phyloP scores from a whole-genome alignment of 164 flowering plant genomes.

The Umbilicus rupestris region DNA sequence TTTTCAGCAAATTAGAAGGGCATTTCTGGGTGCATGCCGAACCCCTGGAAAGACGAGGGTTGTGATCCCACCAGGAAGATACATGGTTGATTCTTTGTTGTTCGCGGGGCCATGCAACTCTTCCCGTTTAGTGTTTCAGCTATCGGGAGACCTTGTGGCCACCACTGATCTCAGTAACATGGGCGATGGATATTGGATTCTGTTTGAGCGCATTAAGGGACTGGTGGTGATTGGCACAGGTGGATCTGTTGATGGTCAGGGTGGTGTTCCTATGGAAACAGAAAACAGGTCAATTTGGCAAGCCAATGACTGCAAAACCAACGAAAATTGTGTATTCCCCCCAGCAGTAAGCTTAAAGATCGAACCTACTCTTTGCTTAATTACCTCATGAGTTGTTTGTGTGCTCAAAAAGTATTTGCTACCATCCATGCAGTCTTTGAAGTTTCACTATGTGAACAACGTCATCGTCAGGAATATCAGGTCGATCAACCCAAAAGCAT shows the following conservation, averaged over 20 bases:
- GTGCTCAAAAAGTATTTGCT: neutral
- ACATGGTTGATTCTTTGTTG: slow-evolving; percentile 14
- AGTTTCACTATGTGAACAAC: slow-evolving; percentile 22
- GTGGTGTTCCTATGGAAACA: slow-evolving; percentile 11
- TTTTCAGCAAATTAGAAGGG: slow-evolving; percentile 32
- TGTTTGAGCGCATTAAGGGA: slow-evolving; percentile 25
- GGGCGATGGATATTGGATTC: slow-evolving; percentile 25
- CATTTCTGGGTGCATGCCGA: slow-evolving; percentile 45
- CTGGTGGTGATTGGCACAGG: slow-evolving; percentile 25
- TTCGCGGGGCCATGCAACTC: slow-evolving; percentile 46
- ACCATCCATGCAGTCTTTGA: slow-evolving; percentile 24
- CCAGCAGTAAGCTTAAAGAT: slow-evolving; percentile 15
- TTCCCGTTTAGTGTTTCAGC: slow-evolving; percentile 25
- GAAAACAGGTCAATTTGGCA: slow-evolving; percentile 20
- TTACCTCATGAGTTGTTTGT: neutral
- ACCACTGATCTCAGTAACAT: slow-evolving; percentile 21
- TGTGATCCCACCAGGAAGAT: slow-evolving; percentile 35
- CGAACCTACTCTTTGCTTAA: neutral
- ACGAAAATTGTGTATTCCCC: slow-evolving; percentile 18
- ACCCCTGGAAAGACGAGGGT: slow-evolving; percentile 23
- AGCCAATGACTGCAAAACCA: slow-evolving; percentile 21
- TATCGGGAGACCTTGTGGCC: slow-evolving; percentile 31
- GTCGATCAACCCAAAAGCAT: slow-evolving; percentile 33
- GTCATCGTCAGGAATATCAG: slow-evolving; percentile 22
- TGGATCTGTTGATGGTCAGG: slow-evolving; percentile 47